Percentiles rank a stretch among this genome's conserved stretches.
phyloP scores from a whole-genome alignment of 2,329 filamentous ascomycete genomes.

The Chaetomium olivaceum region DNA sequence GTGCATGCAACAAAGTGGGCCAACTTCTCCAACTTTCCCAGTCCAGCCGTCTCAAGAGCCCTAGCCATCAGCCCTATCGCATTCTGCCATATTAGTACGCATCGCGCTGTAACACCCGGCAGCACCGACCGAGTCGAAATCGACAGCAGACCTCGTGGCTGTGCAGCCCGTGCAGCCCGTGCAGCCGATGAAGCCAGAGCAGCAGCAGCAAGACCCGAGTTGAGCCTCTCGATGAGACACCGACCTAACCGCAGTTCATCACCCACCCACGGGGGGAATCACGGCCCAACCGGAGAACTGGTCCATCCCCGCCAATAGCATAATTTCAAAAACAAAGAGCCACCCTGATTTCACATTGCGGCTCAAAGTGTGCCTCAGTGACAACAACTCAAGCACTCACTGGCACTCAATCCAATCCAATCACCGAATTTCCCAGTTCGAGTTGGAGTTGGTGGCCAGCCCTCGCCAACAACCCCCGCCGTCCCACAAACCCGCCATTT shows the following conservation, averaged over 20 bases:
- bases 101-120: background rate
- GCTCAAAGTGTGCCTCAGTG: background rate
- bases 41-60: background rate
- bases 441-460: too few species aligned
- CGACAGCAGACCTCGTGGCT: background rate
- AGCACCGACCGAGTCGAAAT: background rate
- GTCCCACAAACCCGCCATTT: background rate
- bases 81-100: background rate
- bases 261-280: background rate
- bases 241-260: background rate
- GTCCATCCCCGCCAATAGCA: background rate
- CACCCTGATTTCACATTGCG: background rate
- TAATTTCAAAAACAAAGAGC: background rate
- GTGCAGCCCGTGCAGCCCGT: constrained; percentile 10
- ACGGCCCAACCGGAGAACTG: background rate
- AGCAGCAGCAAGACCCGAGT: background rate
- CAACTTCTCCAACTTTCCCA: constrained; percentile 2
- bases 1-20: constrained; percentile 10
- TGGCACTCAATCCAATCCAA: background rate
- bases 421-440: background rate
- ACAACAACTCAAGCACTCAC: too few species aligned
- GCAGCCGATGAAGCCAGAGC: background rate
- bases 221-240: background rate
- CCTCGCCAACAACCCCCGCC: too few species aligned
- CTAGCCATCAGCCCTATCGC: constrained; percentile 23